Base-by-base conservation (phyloP, 306 rosid genomes). In the Malus fusca region DNA sequence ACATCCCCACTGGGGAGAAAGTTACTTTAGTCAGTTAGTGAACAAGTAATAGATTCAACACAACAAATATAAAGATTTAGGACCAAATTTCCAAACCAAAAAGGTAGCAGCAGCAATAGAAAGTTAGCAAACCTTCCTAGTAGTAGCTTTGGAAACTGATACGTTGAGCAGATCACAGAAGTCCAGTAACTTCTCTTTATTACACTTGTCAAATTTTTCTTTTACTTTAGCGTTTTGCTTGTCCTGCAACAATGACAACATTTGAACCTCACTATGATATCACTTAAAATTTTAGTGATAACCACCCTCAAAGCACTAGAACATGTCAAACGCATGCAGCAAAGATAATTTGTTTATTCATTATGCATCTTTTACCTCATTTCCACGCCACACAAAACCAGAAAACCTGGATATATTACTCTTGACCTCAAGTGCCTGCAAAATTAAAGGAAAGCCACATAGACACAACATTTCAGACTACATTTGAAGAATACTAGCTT, bases 321-420 rank as follows among this genome's bases (percentile, higher is more conserved):
- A 76, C 28, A 30, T 17, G 19, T 14, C 21, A 59, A 15, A 35
- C 9, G 30, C 44, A 69, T 31, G 23, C 19, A 23, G 31, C 69
- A 59, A 59, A 12, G 8, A 4, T 68, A 4, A n/a, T 31, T 35
- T 33, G 17, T 11, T 67, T 11, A 14, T 68, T 66, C n/a, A 31
- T 52, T 28, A 46, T 7, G 21, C 28, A 68, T 31, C 22, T 25
- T 60, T 89, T 85, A 90, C 98, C 96, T 96, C 92, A 81, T 89
- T 89, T 73, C 83, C 93, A 79, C 64, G 93, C 99, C 99, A 96
- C 63, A 88, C 98, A 77, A 96, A 96, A 81, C 99, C 99, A 78
- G 99, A 96, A 88, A 96, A 96, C 84, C 93, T 82, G 42, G 85
- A 90, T 80, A 96, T 92, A 85, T 96, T 92, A 80, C 87, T 88